Percentiles rank a stretch among this genome's conserved stretches.
Conservation (phyloP, 108 stramenopile species). For the Ochromonas danica region DNA sequence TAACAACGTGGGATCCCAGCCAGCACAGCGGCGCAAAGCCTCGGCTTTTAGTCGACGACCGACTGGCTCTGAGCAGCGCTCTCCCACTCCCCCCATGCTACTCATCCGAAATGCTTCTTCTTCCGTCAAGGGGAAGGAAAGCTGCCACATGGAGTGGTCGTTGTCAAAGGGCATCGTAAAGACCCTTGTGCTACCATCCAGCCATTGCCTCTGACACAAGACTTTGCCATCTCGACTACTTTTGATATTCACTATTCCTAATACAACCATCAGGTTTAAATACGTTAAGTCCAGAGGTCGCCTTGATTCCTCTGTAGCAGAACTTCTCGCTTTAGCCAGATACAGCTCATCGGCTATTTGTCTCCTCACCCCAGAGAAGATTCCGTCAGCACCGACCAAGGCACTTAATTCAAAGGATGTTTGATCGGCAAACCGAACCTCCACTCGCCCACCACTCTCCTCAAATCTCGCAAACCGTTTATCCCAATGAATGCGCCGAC, state of each 20-base stretch:
- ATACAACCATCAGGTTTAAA: conserved; percentile 14
- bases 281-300: background rate
- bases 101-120: background rate
- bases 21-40: background rate
- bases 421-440: background rate
- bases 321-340: background rate
- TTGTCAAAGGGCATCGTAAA: conserved; percentile 35
- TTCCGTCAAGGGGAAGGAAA: conserved; percentile 22
- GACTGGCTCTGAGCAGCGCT: background rate
- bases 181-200: conserved; percentile 6
- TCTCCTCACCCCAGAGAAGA: background rate
- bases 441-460: background rate
- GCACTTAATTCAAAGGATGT: background rate
- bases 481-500: background rate
- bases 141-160: conserved; percentile 22
- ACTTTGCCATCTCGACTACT: background rate
- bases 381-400: conserved; percentile 25
- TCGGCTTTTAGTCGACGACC: background rate
- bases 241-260: conserved; percentile 4
- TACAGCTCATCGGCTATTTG: background rate
- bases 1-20: background rate
- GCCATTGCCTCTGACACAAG: conserved; percentile 29
- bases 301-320: too few species aligned
- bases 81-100: background rate
- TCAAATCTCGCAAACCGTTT: too few species aligned